Base-by-base conservation (phyloP, 148 eudicot genomes). In the Rhododendron henanense region DNA sequence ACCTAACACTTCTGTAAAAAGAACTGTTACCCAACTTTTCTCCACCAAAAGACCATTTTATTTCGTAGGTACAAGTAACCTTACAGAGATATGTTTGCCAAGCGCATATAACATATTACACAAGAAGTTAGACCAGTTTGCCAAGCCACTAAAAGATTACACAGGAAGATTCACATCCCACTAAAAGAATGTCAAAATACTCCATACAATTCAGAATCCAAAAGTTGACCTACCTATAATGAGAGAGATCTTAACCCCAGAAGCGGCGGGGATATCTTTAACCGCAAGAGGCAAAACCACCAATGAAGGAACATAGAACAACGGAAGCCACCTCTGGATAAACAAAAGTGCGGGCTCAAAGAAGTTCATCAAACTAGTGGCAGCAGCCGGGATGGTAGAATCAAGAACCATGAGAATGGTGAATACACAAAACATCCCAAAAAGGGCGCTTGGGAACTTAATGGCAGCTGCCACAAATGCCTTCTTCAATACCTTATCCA, bases 341-440 rank as follows among this genome's bases (percentile, higher is more conserved):
- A 97, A 97, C 92, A 97, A 55, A 81, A 95, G 88, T 16, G 98
- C 98, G 33, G 99, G 99, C 91, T 97, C 95, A 69, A 97, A 97
- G 89, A 97, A 97, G 89, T 90, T 90, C 95, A 91, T 83, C 92
- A 97, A 90, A 86, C 89, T 84, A 0, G 87, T 87, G 28, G 99
- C 99, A 41, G 95, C 95, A 10, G 86, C 90, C 2, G 99, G 98
- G 80, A 93, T 78, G n/a, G 86, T 81, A 33, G 91, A 82, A 84
- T 97, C 98, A 82, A 97, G 96, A 88, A 90, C 88, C 81, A 89
- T 81, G 2, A 97, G 93, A 85, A 94, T 61, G 25, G 95, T 87
- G 88, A 97, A 97, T 86, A 94, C 90, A 82, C 98, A 97, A 85
- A 97, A 97, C 99, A 97, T 97, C 86, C 99, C 99, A 87, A 95